phyloP scores from a whole-genome alignment of 257 asterid species.

The Petunia axillaris region DNA sequence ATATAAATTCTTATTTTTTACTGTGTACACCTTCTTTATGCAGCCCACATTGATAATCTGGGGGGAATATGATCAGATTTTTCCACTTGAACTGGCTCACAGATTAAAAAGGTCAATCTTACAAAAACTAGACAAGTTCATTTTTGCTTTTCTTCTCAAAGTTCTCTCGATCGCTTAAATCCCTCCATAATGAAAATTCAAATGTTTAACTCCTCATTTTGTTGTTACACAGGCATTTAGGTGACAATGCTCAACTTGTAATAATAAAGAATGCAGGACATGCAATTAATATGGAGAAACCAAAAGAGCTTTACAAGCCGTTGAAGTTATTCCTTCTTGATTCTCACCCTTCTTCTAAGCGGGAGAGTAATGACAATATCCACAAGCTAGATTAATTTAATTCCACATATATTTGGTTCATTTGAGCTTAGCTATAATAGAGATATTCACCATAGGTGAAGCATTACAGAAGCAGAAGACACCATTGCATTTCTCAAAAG shows the following conservation, averaged over 20 bases:
- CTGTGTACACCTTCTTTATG: conserved; percentile 10
- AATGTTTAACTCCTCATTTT: background rate
- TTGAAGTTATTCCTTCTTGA: conserved; percentile 42
- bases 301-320: conserved; percentile 53
- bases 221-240: conserved; percentile 65
- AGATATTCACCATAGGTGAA: background rate
- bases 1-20: conserved; percentile 23
- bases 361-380: conserved; percentile 34
- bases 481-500: no score
- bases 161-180: background rate
- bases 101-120: conserved; percentile 61
- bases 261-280: conserved; percentile 78
- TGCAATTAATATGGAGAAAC: conserved; percentile 74
- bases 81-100: conserved; percentile 77
- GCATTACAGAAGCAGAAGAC: background rate
- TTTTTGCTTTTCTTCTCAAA: background rate
- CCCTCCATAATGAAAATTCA: background rate
- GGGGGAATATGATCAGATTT: conserved; percentile 81
- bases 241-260: conserved; percentile 54
- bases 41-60: conserved; percentile 78
- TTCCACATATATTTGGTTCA: background rate
- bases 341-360: conserved; percentile 39
- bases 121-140: background rate
- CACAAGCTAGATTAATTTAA: conserved; percentile 46
- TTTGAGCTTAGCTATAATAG: background rate